A percentile compares a stretch with the other conserved stretches of the same genome.
phyloP scores from a whole-genome alignment of 148 eudicot genomes.

The Nyssa sinensis region DNA sequence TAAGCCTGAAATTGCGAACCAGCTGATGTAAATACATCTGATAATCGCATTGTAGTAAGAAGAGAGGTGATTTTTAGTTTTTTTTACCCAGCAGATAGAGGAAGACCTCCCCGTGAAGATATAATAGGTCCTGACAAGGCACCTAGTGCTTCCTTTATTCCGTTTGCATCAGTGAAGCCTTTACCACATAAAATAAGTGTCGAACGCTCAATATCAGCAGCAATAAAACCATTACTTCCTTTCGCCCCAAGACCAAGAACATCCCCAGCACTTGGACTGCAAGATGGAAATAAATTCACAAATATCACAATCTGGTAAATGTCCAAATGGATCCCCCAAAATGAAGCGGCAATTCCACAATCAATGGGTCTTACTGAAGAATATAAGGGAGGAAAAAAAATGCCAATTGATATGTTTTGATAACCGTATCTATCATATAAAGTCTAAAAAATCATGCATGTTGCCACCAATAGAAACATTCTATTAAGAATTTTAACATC shows the following conservation, averaged over 20 bases:
- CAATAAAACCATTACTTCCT: slow-evolving; percentile 25
- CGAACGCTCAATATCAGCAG: slow-evolving; percentile 29
- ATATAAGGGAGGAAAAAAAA: neutral
- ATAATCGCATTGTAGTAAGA: neutral
- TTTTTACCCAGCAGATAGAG: slow-evolving; percentile 25
- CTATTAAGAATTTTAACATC: neutral
- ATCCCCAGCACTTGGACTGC: slow-evolving; percentile 27
- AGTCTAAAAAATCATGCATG: neutral
- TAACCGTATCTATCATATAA: neutral
- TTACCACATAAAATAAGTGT: slow-evolving; percentile 31
- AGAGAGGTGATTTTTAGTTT: neutral
- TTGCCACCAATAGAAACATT: neutral
- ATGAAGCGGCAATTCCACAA: slow-evolving; percentile 5
- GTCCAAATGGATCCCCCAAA: neutral
- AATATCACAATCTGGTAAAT: neutral
- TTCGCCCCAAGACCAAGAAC: slow-evolving; percentile 27
- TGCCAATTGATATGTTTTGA: too few relatives aligned
- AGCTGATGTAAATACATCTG: neutral
- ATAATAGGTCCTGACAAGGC: slow-evolving; percentile 28
- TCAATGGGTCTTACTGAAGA: neutral
- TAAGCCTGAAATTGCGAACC: slow-evolving; percentile 22
- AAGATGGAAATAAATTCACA: neutral
- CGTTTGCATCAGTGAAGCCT: slow-evolving; percentile 29
- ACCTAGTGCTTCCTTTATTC: slow-evolving; percentile 22
- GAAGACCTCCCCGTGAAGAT: slow-evolving; percentile 31